phyloP scores from a whole-genome alignment of 208 protist genomes.

The Tritrichomonas musculus region DNA sequence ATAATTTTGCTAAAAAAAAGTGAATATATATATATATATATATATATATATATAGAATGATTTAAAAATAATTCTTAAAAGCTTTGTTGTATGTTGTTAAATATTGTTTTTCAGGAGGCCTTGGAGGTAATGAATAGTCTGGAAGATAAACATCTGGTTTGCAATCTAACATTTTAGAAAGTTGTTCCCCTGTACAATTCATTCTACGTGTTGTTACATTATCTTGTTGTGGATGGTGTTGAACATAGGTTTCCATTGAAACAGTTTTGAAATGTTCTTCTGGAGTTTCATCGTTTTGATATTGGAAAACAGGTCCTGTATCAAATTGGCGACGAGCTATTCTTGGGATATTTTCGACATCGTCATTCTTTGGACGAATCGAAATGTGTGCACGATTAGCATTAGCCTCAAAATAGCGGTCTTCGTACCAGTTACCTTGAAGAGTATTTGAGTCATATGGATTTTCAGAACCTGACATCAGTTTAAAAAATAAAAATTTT shows the following conservation, averaged over 20 bases:
- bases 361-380: neutral
- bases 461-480: too few species aligned
- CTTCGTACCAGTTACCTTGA: conserved; percentile 26
- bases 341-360: conserved; percentile 26
- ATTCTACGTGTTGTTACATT: neutral
- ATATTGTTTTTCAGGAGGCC: conserved; percentile 1
- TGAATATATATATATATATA: neutral
- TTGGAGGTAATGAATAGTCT: neutral
- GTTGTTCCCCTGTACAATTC: neutral
- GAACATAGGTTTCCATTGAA: neutral
- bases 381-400: neutral
- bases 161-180: neutral
- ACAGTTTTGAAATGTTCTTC: neutral
- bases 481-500: too few species aligned
- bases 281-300: neutral
- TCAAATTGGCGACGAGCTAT: neutral
- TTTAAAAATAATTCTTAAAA: neutral
- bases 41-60: neutral
- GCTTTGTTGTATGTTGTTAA: neutral
- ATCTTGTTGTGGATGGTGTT: neutral
- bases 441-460: neutral
- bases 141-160: neutral
- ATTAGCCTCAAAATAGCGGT: neutral
- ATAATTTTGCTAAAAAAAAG: neutral
- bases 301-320: neutral